These are phyloP conservation scores for Alliaria petiolata DNA, from an alignment of 345 rosid species.

Conservation along the genomic window DNA sequence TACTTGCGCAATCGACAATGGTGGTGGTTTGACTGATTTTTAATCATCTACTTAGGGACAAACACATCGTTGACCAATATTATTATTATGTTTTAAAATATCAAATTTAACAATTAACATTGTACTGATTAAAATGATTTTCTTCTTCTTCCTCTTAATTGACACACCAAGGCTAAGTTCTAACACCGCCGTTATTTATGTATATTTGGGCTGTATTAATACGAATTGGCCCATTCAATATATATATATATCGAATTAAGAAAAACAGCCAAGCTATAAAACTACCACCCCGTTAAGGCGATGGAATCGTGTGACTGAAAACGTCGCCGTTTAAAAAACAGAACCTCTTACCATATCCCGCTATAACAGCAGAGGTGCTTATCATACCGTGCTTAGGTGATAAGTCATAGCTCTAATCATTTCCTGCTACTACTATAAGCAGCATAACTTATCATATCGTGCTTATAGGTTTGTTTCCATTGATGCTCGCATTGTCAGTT, in stretches of 20 bases:
- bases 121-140: no score
- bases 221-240: background rate
- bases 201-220: background rate
- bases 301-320: background rate
- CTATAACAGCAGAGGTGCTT: background rate
- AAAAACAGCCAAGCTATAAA: background rate
- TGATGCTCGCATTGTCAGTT: conserved; percentile 22
- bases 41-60: no score
- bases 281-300: background rate
- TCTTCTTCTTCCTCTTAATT: background rate
- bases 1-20: no score
- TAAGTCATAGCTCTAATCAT: background rate
- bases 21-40: no score
- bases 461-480: conserved; percentile 18
- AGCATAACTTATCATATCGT: background rate
- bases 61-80: no score
- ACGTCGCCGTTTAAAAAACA: background rate
- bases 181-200: background rate
- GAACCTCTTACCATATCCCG: background rate
- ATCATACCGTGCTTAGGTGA: background rate
- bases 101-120: no score
- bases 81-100: no score
- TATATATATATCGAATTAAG: background rate
- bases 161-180: background rate
- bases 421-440: background rate